Percentiles rank a stretch among this genome's conserved stretches.
Evolutionary conservation across 2,329 filamentous ascomycete species (phyloP).

Genomic region (Cladosporium oxysporum): DNA sequence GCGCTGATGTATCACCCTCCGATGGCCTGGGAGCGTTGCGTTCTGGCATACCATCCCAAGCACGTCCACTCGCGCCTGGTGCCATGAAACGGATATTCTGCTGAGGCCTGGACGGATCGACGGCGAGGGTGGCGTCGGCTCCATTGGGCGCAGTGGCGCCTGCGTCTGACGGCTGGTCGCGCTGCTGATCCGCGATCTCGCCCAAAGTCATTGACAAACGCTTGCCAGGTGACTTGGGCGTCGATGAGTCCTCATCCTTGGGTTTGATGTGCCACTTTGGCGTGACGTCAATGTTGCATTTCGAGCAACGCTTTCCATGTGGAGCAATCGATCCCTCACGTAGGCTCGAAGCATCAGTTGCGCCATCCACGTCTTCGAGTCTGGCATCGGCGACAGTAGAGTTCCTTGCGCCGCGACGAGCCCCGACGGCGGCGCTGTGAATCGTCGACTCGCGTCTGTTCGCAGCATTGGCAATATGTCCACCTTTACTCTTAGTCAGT

Average conservation of each 20-base stretch:
- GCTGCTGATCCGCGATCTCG: constrained; percentile 28
- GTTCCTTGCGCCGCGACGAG: constrained; percentile 36
- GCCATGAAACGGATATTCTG: constrained; percentile 33
- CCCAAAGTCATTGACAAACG: constrained; percentile 30
- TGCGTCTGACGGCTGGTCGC: constrained; percentile 9
- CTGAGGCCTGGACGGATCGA: constrained; percentile 15
- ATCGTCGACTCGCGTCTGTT: constrained; percentile 45
- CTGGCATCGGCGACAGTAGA: constrained; percentile 35
- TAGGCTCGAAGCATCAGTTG: constrained; percentile 30
- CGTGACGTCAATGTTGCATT: constrained; percentile 64
- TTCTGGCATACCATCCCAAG: constrained; percentile 36
- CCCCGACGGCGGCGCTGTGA: constrained; percentile 35
- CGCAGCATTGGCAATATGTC: constrained; percentile 30
- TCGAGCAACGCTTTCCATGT: constrained; percentile 43
- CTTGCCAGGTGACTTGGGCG: constrained; percentile 14
- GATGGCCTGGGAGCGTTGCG: constrained; percentile 21
- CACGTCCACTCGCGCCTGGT: constrained; percentile 31
- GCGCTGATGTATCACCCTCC: background rate
- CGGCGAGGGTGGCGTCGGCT: background rate
- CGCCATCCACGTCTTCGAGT: constrained; percentile 31
- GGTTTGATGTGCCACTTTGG: constrained; percentile 55
- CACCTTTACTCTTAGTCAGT: constrained; percentile 57
- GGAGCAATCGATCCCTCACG: constrained; percentile 28
- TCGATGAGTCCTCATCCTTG: background rate
- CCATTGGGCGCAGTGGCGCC: background rate